Percentiles rank a stretch among this genome's conserved stretches.
Evolutionary conservation across 805 yeast genomes (phyloP).

Genomic region (Barnettozyma vustinii): DNA sequence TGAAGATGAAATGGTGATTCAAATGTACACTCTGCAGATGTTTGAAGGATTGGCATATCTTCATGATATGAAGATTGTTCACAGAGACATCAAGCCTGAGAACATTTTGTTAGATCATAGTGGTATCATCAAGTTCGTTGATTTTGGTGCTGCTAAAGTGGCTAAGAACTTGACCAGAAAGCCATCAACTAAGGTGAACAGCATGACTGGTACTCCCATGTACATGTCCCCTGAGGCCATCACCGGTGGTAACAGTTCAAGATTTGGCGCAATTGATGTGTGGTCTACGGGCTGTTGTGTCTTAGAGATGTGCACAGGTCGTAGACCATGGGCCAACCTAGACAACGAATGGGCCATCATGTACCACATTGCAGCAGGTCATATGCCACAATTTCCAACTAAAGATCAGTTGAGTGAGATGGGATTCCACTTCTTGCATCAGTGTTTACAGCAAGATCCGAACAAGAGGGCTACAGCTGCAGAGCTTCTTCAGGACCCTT

Average conservation of each 20-base stretch:
- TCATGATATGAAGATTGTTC: constrained; percentile 94
- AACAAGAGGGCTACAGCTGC: constrained; percentile 74
- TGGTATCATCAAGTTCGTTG: constrained; percentile 93
- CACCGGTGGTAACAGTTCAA: constrained; percentile 52
- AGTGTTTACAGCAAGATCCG: constrained; percentile 82
- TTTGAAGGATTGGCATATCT: constrained; percentile 92
- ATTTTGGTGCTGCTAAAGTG: constrained; percentile 96
- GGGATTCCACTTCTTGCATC: constrained; percentile 66
- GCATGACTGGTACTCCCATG: constrained; percentile 90
- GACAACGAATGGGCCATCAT: constrained; percentile 98
- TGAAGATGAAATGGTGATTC: constrained; percentile 90
- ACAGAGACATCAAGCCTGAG: constrained; percentile 94
- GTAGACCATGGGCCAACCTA: constrained; percentile 92
- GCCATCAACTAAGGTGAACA: constrained; percentile 28
- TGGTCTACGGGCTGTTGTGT: constrained; percentile 98
- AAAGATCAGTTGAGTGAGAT: constrained; percentile 68
- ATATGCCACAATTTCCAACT: constrained; percentile 78
- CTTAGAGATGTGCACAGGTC: constrained; percentile 93
- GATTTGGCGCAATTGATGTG: constrained; percentile 55
- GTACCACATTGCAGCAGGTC: constrained; percentile 97
- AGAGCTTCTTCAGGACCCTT: constrained; percentile 81
- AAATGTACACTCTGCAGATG: constrained; percentile 86
- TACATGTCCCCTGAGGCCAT: constrained; percentile 98
- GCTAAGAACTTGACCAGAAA: constrained; percentile 50
- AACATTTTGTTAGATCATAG: constrained; percentile 84